Evolutionary conservation across 768 basidiomycete genomes (phyloP), one percentile per base, ranked within the genome.

Genomic region (Neoboletus magnificus): DNA sequence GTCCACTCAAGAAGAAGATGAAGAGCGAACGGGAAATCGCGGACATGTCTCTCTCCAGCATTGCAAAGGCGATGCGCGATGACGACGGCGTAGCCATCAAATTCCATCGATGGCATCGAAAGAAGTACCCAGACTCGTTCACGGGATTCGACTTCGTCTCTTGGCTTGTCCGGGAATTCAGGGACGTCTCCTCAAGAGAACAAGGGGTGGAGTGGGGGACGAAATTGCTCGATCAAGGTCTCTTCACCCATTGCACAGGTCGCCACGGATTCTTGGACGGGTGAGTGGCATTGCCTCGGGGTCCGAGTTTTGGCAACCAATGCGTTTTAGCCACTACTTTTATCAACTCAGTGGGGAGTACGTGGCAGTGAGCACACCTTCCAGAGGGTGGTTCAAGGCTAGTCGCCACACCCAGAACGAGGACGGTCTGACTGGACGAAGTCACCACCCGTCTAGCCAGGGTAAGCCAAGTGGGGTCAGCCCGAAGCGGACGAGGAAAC

Each of bases 101-200:
- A 63, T 82, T 90, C 56, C 81, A 91, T 60, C 84, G 83, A 51
- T 98, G 93, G 93, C 90, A 94, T 67, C 77, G 79, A 13, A 75
- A 71, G 18, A 80, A 79, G 36, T 91, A 93, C 65, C 80, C 82
- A 4, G 87, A 93, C 59, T 86, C 89, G 5, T 98, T 98, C 69
- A 91, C 86, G 11, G 95, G 95, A 1, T 86, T 83, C 59, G 91
- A 93, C 40, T 85, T 98, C 61, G 89, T 94, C 23, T 87, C 87
- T 1, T 98, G 95, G 95, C 75, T 97, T 20, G 83, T 91, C n/a
- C 82, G 90, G 32, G 90, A 94, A 70, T 98, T 94, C 65, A 82
- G 85, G 30, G 95, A 98, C 66, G 84, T 97, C 8, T 86, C 88
- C 1, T 89, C 87, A 16, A 77, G 91, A 49, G 83, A 87, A 27